Evolutionary conservation across 2,329 filamentous ascomycete genomes (phyloP).

Genomic region (Peltaster fructicola): DNA sequence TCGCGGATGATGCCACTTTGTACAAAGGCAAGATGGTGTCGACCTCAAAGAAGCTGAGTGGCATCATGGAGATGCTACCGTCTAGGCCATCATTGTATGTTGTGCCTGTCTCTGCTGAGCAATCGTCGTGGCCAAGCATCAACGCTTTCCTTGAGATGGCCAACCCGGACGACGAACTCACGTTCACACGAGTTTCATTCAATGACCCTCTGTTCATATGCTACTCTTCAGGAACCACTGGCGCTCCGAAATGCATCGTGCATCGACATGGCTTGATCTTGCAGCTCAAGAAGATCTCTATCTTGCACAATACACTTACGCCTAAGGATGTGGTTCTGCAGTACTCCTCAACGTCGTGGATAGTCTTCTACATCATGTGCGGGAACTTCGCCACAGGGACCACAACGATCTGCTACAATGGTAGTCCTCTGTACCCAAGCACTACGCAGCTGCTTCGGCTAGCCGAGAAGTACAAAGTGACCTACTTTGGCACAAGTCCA

Average conservation of each 20-base stretch:
- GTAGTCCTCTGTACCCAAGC: constrained; percentile 25
- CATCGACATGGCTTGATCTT: constrained; percentile 27
- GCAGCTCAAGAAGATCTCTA: constrained; percentile 27
- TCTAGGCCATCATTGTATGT: constrained; percentile 13
- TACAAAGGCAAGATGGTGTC: constrained; percentile 23
- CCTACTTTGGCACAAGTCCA: constrained; percentile 28
- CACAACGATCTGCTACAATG: constrained; percentile 27
- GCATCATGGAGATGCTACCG: constrained; percentile 16
- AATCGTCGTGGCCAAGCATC: constrained; percentile 12
- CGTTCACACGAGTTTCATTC: constrained; percentile 23
- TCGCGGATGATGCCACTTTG: constrained; percentile 23
- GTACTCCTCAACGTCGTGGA: constrained; percentile 30
- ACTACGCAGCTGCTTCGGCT: constrained; percentile 21
- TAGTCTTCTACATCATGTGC: constrained; percentile 29
- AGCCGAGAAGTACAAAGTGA: constrained; percentile 20
- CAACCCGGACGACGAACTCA: constrained; percentile 15
- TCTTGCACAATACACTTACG: constrained; percentile 27
- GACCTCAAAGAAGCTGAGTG: constrained; percentile 17
- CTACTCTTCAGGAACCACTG: constrained; percentile 23
- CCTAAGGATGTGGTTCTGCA: constrained; percentile 26
- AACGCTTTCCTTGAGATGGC: constrained; percentile 19
- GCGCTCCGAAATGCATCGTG: constrained; percentile 26
- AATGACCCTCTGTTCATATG: constrained; percentile 27
- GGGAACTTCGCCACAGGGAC: constrained; percentile 26
- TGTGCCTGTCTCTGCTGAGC: constrained; percentile 11